These are phyloP conservation scores for Candida michaelii DNA, from an alignment of 805 yeast species.

Conservation along the genomic window DNA sequence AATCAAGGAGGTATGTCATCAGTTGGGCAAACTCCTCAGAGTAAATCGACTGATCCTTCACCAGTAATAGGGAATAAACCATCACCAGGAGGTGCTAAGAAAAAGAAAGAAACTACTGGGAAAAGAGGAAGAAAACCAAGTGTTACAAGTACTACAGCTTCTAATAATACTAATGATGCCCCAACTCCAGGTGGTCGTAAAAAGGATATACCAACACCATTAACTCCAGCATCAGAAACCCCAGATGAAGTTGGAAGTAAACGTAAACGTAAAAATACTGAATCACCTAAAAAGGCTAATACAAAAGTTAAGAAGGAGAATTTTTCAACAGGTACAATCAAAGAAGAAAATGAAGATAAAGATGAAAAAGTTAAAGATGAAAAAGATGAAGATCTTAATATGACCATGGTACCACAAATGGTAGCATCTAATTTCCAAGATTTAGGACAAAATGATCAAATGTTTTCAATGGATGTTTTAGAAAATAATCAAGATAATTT, in stretches of 20 bases:
- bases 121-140: conserved; percentile 37
- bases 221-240: conserved; percentile 42
- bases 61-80: conserved; percentile 36
- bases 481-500: conserved; percentile 14
- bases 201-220: conserved; percentile 38
- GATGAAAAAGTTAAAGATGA: background rate
- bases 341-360: conserved; percentile 24
- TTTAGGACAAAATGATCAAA: conserved; percentile 27
- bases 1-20: background rate
- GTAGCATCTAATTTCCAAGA: conserved; percentile 19
- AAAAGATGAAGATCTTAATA: conserved; percentile 18
- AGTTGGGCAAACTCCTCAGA: conserved; percentile 10
- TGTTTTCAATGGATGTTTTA: conserved; percentile 36
- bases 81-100: conserved; percentile 30
- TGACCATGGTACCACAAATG: conserved; percentile 23
- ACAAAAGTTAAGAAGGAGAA: conserved; percentile 12
- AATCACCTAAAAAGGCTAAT: conserved; percentile 37
- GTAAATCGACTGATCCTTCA: conserved; percentile 26
- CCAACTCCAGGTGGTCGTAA: conserved; percentile 28
- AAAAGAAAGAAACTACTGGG: conserved; percentile 31
- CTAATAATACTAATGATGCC: conserved; percentile 18
- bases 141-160: conserved; percentile 14
- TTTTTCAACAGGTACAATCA: conserved; percentile 15
- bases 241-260: conserved; percentile 21
- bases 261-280: conserved; percentile 32